Percentiles rank a stretch among this genome's conserved stretches.
Conservation (phyloP, 2,329 filamentous ascomycete species). For the Pyricularia grisea region DNA sequence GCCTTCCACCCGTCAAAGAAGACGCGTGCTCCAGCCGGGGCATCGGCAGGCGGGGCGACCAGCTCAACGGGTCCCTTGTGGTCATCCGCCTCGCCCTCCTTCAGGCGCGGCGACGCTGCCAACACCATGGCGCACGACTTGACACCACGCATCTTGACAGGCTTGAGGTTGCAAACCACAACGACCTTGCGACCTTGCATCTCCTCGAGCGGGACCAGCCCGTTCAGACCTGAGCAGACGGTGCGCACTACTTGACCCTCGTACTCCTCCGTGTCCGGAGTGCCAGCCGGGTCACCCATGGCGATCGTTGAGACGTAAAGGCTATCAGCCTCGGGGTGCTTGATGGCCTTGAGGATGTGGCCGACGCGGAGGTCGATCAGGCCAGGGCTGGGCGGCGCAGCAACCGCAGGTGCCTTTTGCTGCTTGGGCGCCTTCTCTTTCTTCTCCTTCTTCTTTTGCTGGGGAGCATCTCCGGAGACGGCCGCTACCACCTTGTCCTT, state of each 20-base stretch:
- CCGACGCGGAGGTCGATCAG: constrained; percentile 94
- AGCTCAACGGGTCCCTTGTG: constrained; percentile 90
- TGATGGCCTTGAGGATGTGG: constrained; percentile 91
- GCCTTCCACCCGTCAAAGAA: constrained; percentile 93
- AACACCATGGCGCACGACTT: constrained; percentile 81
- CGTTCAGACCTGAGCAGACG: constrained; percentile 94
- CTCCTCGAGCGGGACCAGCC: constrained; percentile 81
- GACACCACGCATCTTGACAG: constrained; percentile 94
- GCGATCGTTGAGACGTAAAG: constrained; percentile 93
- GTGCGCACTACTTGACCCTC: constrained; percentile 89
- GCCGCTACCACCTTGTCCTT: constrained; percentile 39
- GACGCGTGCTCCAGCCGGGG: constrained; percentile 77
- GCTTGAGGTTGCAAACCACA: constrained; percentile 95
- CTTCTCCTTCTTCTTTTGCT: constrained; percentile 89
- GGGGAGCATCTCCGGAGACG: constrained; percentile 24
- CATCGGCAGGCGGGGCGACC: constrained; percentile 69
- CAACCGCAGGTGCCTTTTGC: constrained; percentile 58
- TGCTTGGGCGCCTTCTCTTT: constrained; percentile 80
- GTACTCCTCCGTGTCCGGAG: constrained; percentile 82
- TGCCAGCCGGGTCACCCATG: constrained; percentile 77
- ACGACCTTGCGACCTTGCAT: constrained; percentile 97
- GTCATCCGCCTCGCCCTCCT: constrained; percentile 74
- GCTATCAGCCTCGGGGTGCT: constrained; percentile 94
- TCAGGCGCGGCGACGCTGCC: constrained; percentile 76
- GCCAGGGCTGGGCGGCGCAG: constrained; percentile 70